Evolutionary conservation across 495 filamentous ascomycete species (phyloP).

Genomic region (Tuber aestivum): DNA sequence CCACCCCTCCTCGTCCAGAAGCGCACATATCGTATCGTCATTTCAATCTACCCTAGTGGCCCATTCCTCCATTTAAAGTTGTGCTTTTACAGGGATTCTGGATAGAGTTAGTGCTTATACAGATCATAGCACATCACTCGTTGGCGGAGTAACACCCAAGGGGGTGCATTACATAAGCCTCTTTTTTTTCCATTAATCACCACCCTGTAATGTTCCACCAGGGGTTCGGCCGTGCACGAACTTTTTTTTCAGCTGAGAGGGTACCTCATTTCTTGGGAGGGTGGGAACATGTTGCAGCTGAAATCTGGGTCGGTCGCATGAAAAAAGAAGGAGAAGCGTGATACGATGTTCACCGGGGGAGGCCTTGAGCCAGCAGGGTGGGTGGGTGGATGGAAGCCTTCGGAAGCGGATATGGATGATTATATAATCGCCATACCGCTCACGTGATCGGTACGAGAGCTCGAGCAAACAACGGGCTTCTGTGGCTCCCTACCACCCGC

Average conservation of each 20-base stretch:
- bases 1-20: too few relatives aligned
- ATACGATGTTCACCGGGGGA: background rate
- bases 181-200: background rate
- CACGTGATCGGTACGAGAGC: too few relatives aligned
- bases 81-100: background rate
- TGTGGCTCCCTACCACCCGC: background rate
- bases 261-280: background rate
- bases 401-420: background rate
- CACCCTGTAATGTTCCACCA: background rate
- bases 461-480: too few relatives aligned
- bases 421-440: background rate
- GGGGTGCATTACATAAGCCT: background rate
- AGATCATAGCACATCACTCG: slow-evolving; percentile 1
- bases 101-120: background rate
- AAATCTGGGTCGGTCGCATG: background rate
- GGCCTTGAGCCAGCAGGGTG: background rate
- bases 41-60: background rate
- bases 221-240: background rate
- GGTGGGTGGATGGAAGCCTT: background rate
- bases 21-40: too few relatives aligned
- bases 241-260: background rate
- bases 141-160: background rate
- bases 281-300: background rate
- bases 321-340: background rate
- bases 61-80: background rate